Base-by-base conservation (phyloP, 2,329 filamentous ascomycete genomes). In the Colletotrichum liaoningense region DNA sequence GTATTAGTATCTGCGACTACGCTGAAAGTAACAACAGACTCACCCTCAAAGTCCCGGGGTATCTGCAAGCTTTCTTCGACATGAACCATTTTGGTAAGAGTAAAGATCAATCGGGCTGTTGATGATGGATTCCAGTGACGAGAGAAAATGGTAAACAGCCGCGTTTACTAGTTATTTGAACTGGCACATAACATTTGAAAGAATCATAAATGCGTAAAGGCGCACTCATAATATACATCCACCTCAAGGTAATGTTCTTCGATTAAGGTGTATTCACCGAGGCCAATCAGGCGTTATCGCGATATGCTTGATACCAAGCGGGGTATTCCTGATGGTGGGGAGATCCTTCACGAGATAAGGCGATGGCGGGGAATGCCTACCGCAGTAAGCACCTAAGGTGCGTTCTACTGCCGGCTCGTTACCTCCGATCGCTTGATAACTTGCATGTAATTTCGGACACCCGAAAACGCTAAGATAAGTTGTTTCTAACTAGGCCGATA, bases 41-140 rank as follows among this genome's bases (percentile, higher is more conserved):
- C 9, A 77, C 78, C 77, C 73, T 79, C 77, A 74, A 79, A 79
- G 70, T 79, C 77, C 1, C 75, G 68, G 38, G 74, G 52, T 1
- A 76, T 42, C n/a, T 67, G 62, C n/a, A 58, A 30, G 14, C 30
- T 42, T 22, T 69, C 65, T 49, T 68, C 64, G 1, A 72, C 19
- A 24, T 69, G 69, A 8, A 72, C 69, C 64, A 72, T 72, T 5
- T 16, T 58, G 24, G 7, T 2, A 2, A 49, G 24, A 12, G 7
- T 5, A 12, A 19, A 19, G 3, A n/a, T 4, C 8, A 19, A 11
- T 22, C 19, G 58, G 1, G 19, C 2, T 1, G 38, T 46, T n/a
- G 8, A n/a, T 49, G 42, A 22, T 22, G 42, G 4, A 22, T 11
- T 9, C 5, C 22, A 30, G 24, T 12, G 3, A 35, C 11, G 4